phyloP scores from a whole-genome alignment of 108 stramenopile species.

The Discostella stelligeroides region DNA sequence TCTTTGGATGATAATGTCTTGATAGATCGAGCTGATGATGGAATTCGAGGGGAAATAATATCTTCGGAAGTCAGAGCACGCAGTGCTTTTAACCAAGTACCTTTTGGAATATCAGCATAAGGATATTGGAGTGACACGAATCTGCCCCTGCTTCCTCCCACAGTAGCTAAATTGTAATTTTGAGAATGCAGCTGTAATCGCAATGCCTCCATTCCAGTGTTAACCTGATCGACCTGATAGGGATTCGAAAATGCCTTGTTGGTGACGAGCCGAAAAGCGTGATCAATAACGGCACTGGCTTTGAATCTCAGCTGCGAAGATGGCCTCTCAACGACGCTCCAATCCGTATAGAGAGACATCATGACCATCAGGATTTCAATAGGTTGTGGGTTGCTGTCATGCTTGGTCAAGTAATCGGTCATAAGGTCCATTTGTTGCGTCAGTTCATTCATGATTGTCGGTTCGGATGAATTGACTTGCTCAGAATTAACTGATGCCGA shows the following conservation, averaged over 20 bases:
- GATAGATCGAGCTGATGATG: conserved; percentile 6
- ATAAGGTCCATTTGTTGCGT: conserved; percentile 11
- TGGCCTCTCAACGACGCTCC: conserved; percentile 1
- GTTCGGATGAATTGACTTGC: neutral
- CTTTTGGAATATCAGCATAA: conserved; percentile 54
- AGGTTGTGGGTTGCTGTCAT: neutral
- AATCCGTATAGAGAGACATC: conserved; percentile 19
- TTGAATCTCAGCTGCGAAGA: conserved; percentile 9
- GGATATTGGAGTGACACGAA: conserved; percentile 38
- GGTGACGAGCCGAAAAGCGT: conserved; percentile 51
- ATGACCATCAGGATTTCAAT: conserved; percentile 7
- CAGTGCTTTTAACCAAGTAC: conserved; percentile 57
- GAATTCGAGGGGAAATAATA: conserved; percentile 19
- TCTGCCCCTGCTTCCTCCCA: neutral
- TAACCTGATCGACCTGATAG: conserved; percentile 27
- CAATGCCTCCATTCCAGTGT: conserved; percentile 56
- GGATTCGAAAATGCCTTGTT: conserved; percentile 56
- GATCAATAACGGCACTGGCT: conserved; percentile 45
- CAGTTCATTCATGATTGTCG: conserved; percentile 6
- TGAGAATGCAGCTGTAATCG: conserved; percentile 52
- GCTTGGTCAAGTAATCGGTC: neutral
- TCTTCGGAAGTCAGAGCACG: conserved; percentile 54
- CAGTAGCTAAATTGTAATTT: neutral
- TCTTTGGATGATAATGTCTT: conserved; percentile 6
- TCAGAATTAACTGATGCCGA: neutral